Conservation (phyloP, 1,284 basidiomycete genomes). For the Mycena sp. region DNA sequence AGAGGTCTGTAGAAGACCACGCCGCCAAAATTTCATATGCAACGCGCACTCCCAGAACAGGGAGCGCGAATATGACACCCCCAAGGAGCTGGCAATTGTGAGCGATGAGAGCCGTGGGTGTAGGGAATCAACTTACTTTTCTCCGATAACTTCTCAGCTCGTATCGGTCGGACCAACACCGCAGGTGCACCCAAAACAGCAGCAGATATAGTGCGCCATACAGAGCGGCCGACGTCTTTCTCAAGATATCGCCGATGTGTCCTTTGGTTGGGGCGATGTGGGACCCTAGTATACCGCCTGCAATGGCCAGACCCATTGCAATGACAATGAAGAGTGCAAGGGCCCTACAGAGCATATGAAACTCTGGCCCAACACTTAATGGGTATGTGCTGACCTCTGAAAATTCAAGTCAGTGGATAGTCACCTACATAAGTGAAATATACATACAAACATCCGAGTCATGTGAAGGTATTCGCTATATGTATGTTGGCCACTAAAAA, state of each 20-base stretch:
- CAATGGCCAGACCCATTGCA: conserved; percentile 58
- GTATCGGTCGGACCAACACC: conserved; percentile 58
- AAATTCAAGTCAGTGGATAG: background rate
- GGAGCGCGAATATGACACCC: conserved; percentile 61
- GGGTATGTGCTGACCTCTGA: conserved; percentile 16
- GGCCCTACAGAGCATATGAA: conserved; percentile 16
- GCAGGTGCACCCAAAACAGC: conserved; percentile 52
- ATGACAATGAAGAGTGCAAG: conserved; percentile 52
- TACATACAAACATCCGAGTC: conserved; percentile 43
- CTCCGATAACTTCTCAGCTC: conserved; percentile 61
- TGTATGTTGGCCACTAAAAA: conserved; percentile 52
- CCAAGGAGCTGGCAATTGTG: conserved; percentile 54
- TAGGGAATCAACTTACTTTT: conserved; percentile 44
- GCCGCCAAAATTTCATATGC: conserved; percentile 63
- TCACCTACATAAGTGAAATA: conserved; percentile 1
- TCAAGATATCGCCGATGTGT: conserved; percentile 26
- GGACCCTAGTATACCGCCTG: conserved; percentile 54
- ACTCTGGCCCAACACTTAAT: background rate
- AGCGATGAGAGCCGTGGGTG: background rate
- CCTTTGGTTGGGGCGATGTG: conserved; percentile 23
- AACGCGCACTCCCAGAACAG: conserved; percentile 66
- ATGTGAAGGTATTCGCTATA: conserved; percentile 55
- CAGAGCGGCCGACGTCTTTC: conserved; percentile 38
- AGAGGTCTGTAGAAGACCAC: conserved; percentile 60
- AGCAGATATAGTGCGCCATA: conserved; percentile 58